These are phyloP conservation scores for Xylaria polymorpha DNA, from an alignment of 2,329 filamentous ascomycete species.

Conservation along the genomic window DNA sequence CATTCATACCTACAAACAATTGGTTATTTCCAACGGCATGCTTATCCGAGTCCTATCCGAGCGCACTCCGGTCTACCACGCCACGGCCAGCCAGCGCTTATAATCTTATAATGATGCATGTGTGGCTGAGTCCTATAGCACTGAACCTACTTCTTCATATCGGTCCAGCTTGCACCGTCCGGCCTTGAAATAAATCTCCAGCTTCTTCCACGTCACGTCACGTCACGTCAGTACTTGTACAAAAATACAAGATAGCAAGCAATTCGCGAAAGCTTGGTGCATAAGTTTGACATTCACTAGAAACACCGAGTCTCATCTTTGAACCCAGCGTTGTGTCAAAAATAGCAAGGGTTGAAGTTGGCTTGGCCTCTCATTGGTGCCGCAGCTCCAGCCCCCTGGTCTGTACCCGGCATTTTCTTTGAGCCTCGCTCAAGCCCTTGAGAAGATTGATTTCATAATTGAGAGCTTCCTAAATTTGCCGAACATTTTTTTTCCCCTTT, in stretches of 20 bases:
- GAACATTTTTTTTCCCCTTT: not conserved
- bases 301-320: conserved; percentile 31
- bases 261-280: conserved; percentile 10
- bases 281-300: conserved; percentile 28
- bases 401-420: conserved; percentile 23
- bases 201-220: not conserved
- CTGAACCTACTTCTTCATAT: not conserved
- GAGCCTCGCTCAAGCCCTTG: conserved; percentile 17
- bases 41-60: conserved; percentile 8
- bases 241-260: not conserved
- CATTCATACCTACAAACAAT: not conserved
- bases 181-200: too few relatives aligned
- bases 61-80: not conserved
- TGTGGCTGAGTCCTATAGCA: not conserved
- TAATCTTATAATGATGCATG: not conserved
- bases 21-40: conserved; percentile 14
- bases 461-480: not conserved
- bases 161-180: too few relatives aligned
- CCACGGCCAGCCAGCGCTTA: not conserved
- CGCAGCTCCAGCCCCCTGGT: conserved; percentile 35
- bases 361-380: conserved; percentile 38
- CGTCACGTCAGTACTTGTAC: not conserved
- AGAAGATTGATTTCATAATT: not conserved
- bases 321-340: conserved; percentile 37
- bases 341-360: conserved; percentile 32